A percentile compares a stretch with the other conserved stretches of the same genome.
Evolutionary conservation across 2,329 filamentous ascomycete genomes (phyloP).

Genomic region (Geosmithia morbida): DNA sequence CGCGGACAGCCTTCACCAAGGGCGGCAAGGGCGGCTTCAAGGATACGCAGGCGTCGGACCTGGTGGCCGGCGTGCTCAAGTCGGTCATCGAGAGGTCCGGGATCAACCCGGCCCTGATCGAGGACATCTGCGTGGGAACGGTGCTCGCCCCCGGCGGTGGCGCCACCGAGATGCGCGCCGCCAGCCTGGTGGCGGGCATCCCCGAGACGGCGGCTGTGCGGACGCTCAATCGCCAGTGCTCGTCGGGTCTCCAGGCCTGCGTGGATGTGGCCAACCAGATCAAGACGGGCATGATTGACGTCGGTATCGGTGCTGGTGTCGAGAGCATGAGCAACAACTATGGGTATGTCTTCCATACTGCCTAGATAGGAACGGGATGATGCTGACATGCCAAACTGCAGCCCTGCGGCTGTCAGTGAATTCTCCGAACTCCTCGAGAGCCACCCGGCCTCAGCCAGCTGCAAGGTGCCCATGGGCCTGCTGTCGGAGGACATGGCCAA

Average conservation of each 20-base stretch:
- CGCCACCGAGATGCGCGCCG: conserved; percentile 92
- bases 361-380: too few relatives aligned
- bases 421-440: conserved; percentile 81
- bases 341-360: conserved; percentile 60
- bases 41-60: conserved; percentile 76
- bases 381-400: conserved; percentile 13
- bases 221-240: conserved; percentile 88
- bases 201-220: conserved; percentile 74
- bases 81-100: conserved; percentile 70
- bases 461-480: conserved; percentile 94
- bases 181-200: conserved; percentile 81
- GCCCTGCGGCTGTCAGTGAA: conserved; percentile 73
- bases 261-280: conserved; percentile 93
- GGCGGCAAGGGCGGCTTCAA: conserved; percentile 92
- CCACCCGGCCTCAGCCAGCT: conserved; percentile 75
- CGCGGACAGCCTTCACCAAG: conserved; percentile 85
- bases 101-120: conserved; percentile 76
- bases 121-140: conserved; percentile 84
- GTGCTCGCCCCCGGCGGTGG: conserved; percentile 88
- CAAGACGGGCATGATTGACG: conserved; percentile 79
- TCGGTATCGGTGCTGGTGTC: conserved; percentile 86
- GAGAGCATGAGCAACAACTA: conserved; percentile 95
- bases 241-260: conserved; percentile 79
- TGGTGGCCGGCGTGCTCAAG: conserved; percentile 73
- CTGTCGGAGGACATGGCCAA: conserved; percentile 92